Percentiles rank a stretch among this genome's conserved stretches.
These are phyloP conservation scores for Blepharisma japonicum DNA, from an alignment of 73 alveolate genomes.

Conservation along the genomic window DNA sequence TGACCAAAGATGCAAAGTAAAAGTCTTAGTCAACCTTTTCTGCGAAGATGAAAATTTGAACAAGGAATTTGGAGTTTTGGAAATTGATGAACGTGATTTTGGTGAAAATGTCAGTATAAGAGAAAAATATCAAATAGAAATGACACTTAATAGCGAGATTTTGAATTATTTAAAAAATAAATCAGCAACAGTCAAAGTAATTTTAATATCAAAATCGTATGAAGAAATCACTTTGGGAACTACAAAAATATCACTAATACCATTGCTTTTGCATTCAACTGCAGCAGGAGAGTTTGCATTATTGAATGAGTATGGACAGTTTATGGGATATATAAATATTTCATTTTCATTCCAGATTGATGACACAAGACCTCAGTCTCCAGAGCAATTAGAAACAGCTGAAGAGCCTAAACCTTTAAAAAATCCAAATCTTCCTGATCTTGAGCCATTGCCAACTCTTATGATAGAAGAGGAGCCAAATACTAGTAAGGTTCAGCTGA, in stretches of 20 bases:
- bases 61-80: not conserved
- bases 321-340: not conserved
- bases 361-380: not conserved
- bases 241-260: not conserved
- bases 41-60: not conserved
- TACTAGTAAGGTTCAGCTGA: not conserved
- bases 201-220: not conserved
- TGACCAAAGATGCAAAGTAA: not conserved
- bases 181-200: not conserved
- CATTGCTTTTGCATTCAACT: slow-evolving; percentile 1
- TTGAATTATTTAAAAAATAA: not conserved
- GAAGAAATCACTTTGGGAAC: not conserved
- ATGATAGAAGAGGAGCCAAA: too few relatives aligned
- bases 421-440: too few relatives aligned
- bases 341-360: not conserved
- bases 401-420: not conserved
- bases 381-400: not conserved
- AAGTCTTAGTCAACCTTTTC: not conserved
- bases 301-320: slow-evolving; percentile 26
- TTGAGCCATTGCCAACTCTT: too few relatives aligned
- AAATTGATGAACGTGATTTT: not conserved
- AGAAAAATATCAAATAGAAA: not conserved
- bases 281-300: slow-evolving; percentile 7
- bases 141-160: not conserved
- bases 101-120: not conserved